Percentiles rank a stretch among this genome's conserved stretches.
Evolutionary conservation across 208 protist genomes (phyloP).

Genomic region (Tritrichomonas foetus): DNA sequence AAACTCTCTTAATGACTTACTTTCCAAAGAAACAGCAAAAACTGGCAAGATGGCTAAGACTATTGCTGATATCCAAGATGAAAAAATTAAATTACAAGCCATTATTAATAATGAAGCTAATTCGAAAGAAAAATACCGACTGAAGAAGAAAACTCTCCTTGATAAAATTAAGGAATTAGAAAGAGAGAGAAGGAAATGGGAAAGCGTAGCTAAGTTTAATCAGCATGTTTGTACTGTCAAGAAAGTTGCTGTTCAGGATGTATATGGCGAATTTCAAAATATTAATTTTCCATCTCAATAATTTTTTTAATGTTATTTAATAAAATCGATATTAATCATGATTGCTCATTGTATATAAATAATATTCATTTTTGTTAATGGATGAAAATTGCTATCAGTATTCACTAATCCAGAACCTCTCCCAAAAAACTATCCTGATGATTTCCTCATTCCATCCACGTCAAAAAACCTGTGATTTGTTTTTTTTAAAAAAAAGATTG

Average conservation of each 20-base stretch:
- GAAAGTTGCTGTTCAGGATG: background rate
- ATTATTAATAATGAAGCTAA: background rate
- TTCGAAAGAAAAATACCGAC: background rate
- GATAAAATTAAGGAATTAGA: background rate
- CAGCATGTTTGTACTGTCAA: background rate
- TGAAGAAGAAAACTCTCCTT: background rate
- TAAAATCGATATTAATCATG: too few relatives aligned
- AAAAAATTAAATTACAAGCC: background rate
- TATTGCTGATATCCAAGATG: background rate
- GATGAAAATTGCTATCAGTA: too few relatives aligned
- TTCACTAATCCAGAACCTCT: too few relatives aligned
- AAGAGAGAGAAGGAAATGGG: background rate
- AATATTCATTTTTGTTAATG: too few relatives aligned
- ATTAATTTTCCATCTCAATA: too few relatives aligned
- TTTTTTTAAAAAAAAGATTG: too few relatives aligned
- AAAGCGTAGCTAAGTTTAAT: background rate
- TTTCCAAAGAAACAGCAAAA: background rate
- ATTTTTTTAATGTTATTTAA: too few relatives aligned
- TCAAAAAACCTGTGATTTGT: too few relatives aligned
- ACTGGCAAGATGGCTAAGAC: background rate
- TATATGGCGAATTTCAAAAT: background rate
- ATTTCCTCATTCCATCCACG: too few relatives aligned
- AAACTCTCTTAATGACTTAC: background rate
- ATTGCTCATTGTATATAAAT: too few relatives aligned
- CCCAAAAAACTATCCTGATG: too few relatives aligned